These are phyloP conservation scores for Picochlorum sp. DNA, from an alignment of 139 green algal species.

Conservation along the genomic window DNA sequence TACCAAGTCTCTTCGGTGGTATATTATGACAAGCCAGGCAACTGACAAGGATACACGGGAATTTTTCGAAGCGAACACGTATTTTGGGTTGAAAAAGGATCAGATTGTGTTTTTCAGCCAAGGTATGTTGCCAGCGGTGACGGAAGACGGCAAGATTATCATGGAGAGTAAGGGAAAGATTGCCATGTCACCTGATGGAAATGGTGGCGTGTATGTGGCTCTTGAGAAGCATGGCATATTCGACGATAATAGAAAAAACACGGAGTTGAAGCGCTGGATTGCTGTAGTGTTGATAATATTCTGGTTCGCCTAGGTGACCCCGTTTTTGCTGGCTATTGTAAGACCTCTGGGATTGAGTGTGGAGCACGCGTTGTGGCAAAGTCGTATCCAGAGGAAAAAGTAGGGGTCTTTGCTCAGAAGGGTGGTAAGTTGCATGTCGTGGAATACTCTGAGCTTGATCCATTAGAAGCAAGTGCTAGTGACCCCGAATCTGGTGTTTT, in stretches of 20 bases:
- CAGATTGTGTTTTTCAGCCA: conserved; percentile 81
- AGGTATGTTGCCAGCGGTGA: conserved; percentile 79
- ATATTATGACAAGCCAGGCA: conserved; percentile 88
- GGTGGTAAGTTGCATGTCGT: conserved; percentile 57
- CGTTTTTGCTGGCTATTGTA: conserved; percentile 71
- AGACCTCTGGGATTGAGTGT: conserved; percentile 30
- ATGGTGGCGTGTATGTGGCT: conserved; percentile 88
- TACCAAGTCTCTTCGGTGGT: conserved; percentile 44
- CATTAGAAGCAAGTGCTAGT: conserved; percentile 41
- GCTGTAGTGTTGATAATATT: conserved; percentile 83
- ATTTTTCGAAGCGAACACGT: conserved; percentile 58
- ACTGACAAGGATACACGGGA: conserved; percentile 68
- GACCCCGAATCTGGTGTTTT: conserved; percentile 53
- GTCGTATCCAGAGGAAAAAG: conserved; percentile 67
- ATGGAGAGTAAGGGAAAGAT: conserved; percentile 41
- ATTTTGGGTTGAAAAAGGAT: conserved; percentile 61
- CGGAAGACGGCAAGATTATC: conserved; percentile 73
- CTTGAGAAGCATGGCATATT: conserved; percentile 52
- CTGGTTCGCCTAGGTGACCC: conserved; percentile 71
- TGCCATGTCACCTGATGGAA: conserved; percentile 85
- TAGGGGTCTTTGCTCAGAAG: conserved; percentile 64
- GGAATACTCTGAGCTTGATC: conserved; percentile 85
- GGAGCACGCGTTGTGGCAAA: conserved; percentile 67
- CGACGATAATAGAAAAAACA: conserved; percentile 50
- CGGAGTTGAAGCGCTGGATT: conserved; percentile 77